Base-by-base conservation (phyloP, 2,329 filamentous ascomycete genomes). In the Xylariaceae sp. region DNA sequence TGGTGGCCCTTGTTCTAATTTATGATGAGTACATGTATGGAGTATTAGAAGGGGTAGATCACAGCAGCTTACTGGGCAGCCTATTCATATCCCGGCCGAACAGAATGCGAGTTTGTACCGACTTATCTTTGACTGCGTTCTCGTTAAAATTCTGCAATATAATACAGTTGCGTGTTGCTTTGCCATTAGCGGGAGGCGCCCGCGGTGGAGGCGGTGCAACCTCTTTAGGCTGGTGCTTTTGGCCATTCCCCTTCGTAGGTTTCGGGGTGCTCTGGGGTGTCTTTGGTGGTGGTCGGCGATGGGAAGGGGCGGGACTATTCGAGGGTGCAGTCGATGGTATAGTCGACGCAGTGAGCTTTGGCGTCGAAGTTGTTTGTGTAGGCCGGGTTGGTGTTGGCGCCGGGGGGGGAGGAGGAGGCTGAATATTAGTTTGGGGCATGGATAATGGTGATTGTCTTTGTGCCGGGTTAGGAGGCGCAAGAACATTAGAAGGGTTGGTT, bases 121-220 rank as follows among this genome's bases (percentile, higher is more conserved):
- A 74, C 66, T 82, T 83, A 61, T 86, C 82, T 64, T 79, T 79
- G 59, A 86, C 77, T 43, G 79, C 79, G 46, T 79, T 77, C 40
- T 83, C 79, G 65, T 86, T 78, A 66, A 87, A 86, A 61, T 84
- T 85, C 51, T 85, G 83, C 28, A 84, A 78, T 45, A 86, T 81
- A 58, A 86, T 83, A 70, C 83, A 79, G 64, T 82, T 82, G 33
- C 83, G 79, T 57, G 84, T 81, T 43, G 87, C 81, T 62, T 81
- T 82, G 40, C 78, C 77, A 61, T 80, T 77, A 16, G 73, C 64
- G 16, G 67, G 69, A n/a, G 70, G 73, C 7, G 70, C 62, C 16
- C 71, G 70, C 8, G 67, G 71, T 0, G 70, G 69, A 5, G 70
- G 66, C 21, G 69, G 70, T 4, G 65, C 63, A 33, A 57, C 47